A percentile compares a stretch with the other conserved stretches of the same genome.
Evolutionary conservation across 2,329 filamentous ascomycete genomes (phyloP).

Genomic region (Gyromitra esculenta): DNA sequence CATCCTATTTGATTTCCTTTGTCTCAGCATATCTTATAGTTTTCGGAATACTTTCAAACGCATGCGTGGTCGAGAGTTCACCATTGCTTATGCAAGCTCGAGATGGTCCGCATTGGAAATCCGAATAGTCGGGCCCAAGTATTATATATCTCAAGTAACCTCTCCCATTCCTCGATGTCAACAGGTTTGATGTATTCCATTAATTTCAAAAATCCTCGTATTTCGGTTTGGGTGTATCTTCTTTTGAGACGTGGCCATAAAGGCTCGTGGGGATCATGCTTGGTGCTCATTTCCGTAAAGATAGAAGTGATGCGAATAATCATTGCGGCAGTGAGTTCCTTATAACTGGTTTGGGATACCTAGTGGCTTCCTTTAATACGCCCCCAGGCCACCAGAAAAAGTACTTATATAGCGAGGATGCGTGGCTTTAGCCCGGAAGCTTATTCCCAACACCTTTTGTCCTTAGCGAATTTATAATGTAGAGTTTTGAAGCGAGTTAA

Average conservation of each 20-base stretch:
- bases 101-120: neutral
- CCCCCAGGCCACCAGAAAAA: too few species aligned
- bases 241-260: slow-evolving; percentile 18
- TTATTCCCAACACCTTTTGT: neutral
- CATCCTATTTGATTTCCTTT: neutral
- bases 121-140: slow-evolving; percentile 12
- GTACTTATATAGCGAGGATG: neutral
- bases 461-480: neutral
- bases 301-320: neutral
- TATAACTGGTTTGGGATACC: neutral
- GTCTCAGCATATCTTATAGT: neutral
- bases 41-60: neutral
- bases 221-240: slow-evolving; percentile 1
- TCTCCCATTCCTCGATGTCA: neutral
- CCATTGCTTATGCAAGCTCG: slow-evolving; percentile 16
- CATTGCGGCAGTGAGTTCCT: neutral
- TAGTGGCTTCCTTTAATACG: neutral
- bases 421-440: neutral
- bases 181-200: slow-evolving; percentile 4
- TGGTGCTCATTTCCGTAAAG: neutral
- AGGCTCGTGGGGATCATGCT: neutral
- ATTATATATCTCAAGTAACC: slow-evolving; percentile 5
- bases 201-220: slow-evolving; percentile 15
- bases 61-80: neutral
- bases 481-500: neutral